Percentiles rank a stretch among this genome's conserved stretches.
phyloP scores from a whole-genome alignment of 2,329 filamentous ascomycete genomes.

The Lithohypha guttulata region DNA sequence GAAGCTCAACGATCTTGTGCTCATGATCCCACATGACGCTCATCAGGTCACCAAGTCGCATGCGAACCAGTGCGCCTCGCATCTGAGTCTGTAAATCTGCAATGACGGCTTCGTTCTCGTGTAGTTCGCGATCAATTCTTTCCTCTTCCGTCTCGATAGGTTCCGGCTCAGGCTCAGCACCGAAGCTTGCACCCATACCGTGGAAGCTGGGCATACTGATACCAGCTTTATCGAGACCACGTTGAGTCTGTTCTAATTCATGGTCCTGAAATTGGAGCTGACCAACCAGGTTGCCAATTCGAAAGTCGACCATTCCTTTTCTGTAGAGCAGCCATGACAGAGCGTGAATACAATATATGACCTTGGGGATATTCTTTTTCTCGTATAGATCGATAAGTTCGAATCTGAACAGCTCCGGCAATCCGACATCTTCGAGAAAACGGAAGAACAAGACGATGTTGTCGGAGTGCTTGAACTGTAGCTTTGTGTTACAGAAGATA shows the following conservation, averaged over 20 bases:
- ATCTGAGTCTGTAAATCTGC: conserved; percentile 78
- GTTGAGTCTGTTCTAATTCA: conserved; percentile 92
- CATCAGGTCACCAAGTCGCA: conserved; percentile 73
- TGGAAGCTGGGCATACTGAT: conserved; percentile 96
- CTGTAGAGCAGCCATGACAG: conserved; percentile 94
- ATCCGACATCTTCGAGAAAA: conserved; percentile 79
- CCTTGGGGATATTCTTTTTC: conserved; percentile 98
- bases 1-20: conserved; percentile 64
- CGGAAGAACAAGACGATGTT: conserved; percentile 96
- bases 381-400: conserved; percentile 97
- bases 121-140: conserved; percentile 68
- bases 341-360: conserved; percentile 97
- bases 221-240: conserved; percentile 89
- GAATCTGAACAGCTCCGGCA: conserved; percentile 93
- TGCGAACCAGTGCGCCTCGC: conserved; percentile 65
- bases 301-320: conserved; percentile 87
- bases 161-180: conserved; percentile 63
- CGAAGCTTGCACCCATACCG: conserved; percentile 93
- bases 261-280: conserved; percentile 96
- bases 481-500: conserved; percentile 73
- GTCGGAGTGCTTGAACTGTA: conserved; percentile 93
- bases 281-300: conserved; percentile 91
- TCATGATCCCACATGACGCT: conserved; percentile 82
- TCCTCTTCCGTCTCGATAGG: conserved; percentile 81
- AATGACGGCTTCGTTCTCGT: conserved; percentile 61